These are phyloP conservation scores for Chytriomyces hyalinus DNA, from an alignment of 192 early-diverging fungal species.

Conservation along the genomic window DNA sequence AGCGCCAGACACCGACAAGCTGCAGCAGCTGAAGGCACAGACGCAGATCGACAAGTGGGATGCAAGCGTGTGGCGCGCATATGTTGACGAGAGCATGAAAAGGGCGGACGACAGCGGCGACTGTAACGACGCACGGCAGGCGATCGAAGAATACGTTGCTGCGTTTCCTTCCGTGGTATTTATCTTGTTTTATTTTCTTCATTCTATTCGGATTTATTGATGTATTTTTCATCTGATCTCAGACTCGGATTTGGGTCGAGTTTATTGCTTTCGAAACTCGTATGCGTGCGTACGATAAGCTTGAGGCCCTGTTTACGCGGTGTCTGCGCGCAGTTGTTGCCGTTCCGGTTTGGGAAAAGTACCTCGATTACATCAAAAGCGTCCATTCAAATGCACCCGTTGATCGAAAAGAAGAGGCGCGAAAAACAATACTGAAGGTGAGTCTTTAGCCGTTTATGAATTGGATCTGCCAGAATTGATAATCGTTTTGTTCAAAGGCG, in stretches of 20 bases:
- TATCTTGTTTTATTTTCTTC: background rate
- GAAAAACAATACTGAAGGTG: constrained; percentile 21
- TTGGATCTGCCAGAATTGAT: constrained; percentile 14
- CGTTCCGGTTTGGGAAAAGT: constrained; percentile 88
- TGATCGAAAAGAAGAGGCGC: constrained; percentile 53
- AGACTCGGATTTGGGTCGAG: constrained; percentile 58
- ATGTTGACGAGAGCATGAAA: constrained; percentile 15
- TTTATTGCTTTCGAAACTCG: constrained; percentile 85
- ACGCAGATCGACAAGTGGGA: background rate
- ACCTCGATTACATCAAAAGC: constrained; percentile 84
- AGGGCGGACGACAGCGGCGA: background rate
- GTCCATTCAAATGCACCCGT: constrained; percentile 63
- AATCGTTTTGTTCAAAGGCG: constrained; percentile 74
- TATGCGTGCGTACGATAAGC: constrained; percentile 70
- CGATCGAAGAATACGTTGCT: background rate
- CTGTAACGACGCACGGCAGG: background rate
- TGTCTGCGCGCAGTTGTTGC: constrained; percentile 81
- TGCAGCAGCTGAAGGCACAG: background rate
- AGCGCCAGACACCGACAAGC: background rate
- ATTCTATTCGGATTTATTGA: background rate
- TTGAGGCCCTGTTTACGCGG: constrained; percentile 83
- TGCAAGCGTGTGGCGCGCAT: background rate
- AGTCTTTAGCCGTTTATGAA: background rate
- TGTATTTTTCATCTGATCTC: too few relatives aligned
- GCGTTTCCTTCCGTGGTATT: constrained; percentile 6